A percentile compares a stretch with the other conserved stretches of the same genome.
phyloP scores from a whole-genome alignment of 345 rosid species.

The Eutrema heterophyllum region DNA sequence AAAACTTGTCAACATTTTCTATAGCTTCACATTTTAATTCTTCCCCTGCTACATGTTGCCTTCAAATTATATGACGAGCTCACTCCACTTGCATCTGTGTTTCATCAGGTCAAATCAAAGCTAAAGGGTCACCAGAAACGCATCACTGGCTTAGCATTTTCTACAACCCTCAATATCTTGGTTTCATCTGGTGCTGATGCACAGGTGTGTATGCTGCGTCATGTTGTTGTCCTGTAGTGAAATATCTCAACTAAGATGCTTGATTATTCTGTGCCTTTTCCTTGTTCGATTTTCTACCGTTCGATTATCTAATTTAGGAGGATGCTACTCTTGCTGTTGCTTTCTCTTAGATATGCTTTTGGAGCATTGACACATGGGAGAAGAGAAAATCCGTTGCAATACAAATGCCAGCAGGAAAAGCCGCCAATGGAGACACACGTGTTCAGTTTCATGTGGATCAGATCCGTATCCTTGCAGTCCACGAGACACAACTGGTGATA shows the following conservation, averaged over 20 bases:
- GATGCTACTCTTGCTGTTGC: constrained; percentile 4
- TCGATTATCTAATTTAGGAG: not conserved
- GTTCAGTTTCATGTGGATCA: constrained; percentile 83
- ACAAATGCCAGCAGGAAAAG: constrained; percentile 65
- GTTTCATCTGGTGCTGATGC: constrained; percentile 98
- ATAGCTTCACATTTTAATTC: constrained; percentile 1
- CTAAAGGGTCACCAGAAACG: constrained; percentile 84
- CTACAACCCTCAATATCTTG: constrained; percentile 61
- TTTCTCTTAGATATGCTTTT: constrained; percentile 57
- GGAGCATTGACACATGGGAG: constrained; percentile 95
- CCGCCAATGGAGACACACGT: constrained; percentile 58
- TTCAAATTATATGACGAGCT: not conserved
- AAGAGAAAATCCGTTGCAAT: constrained; percentile 57
- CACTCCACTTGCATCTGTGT: constrained; percentile 3
- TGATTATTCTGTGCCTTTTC: not conserved
- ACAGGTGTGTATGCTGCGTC: constrained; percentile 46
- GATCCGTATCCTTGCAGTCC: constrained; percentile 65
- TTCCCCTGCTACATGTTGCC: not conserved
- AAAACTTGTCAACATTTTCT: not conserved
- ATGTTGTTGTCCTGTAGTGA: not conserved
- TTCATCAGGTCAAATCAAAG: constrained; percentile 69
- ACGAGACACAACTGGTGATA: constrained; percentile 75
- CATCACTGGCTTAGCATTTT: constrained; percentile 82
- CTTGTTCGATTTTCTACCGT: not conserved
- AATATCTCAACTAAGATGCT: not conserved